Evolutionary conservation across 768 basidiomycete species (phyloP).

Genomic region (Hygrophoropsis aurantiaca): DNA sequence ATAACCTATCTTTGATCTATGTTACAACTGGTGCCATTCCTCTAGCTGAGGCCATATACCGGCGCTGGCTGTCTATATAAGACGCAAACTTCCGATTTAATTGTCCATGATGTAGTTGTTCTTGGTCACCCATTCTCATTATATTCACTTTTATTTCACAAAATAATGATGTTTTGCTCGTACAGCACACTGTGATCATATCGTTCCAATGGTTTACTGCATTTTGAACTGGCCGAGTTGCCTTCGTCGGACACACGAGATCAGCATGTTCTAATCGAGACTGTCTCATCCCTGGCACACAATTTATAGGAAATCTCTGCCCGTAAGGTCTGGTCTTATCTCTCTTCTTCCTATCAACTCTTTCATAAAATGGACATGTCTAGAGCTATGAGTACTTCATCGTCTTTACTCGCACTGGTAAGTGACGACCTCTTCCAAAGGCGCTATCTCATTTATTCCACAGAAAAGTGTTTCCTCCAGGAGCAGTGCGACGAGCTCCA

Average conservation of each 20-base stretch:
- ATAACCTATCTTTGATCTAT: conserved; percentile 84
- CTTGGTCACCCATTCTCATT: too few species aligned
- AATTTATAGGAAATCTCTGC: too few species aligned
- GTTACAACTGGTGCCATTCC: conserved; percentile 73
- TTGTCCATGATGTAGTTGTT: background rate
- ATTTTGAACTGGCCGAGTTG: too few species aligned
- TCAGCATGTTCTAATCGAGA: conserved; percentile 9
- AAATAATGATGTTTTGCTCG: background rate
- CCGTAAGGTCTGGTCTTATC: too few species aligned
- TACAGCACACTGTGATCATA: background rate
- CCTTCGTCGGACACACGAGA: too few species aligned
- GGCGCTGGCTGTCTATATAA: conserved; percentile 81
- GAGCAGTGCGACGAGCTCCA: conserved; percentile 7
- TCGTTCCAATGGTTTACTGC: too few species aligned
- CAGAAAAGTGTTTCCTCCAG: conserved; percentile 10
- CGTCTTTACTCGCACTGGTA: conserved; percentile 13
- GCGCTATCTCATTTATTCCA: too few species aligned
- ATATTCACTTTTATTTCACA: too few species aligned
- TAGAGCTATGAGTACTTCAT: conserved; percentile 7
- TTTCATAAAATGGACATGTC: conserved; percentile 8
- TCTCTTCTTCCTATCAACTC: background rate
- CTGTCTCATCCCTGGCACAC: background rate
- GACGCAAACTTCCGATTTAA: background rate
- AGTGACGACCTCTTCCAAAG: background rate
- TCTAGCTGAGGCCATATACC: conserved; percentile 68